Evolutionary conservation across 208 protist species (phyloP).

Genomic region (Strigomonas galati): DNA sequence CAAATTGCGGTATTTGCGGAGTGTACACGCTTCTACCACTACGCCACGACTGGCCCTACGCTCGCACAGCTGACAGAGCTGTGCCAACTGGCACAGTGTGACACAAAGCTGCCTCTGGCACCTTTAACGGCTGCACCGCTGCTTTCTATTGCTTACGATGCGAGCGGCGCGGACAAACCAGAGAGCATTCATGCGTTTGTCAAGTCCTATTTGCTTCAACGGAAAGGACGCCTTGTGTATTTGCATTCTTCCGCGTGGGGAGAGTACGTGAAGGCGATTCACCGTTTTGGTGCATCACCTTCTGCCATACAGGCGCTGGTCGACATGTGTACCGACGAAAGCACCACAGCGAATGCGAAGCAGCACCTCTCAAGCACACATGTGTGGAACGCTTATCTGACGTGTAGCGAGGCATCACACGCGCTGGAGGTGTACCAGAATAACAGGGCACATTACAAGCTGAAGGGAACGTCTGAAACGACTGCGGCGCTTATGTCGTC

Average conservation of each 20-base stretch:
- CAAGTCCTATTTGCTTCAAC: background rate
- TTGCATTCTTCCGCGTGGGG: constrained; percentile 66
- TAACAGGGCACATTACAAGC: constrained; percentile 42
- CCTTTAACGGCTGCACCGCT: constrained; percentile 31
- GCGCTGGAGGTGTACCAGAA: constrained; percentile 52
- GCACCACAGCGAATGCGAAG: constrained; percentile 36
- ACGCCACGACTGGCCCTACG: background rate
- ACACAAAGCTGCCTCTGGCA: background rate
- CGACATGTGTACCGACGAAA: constrained; percentile 54
- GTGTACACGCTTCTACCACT: background rate
- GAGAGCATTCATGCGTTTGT: background rate
- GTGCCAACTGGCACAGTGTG: background rate
- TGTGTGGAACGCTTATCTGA: constrained; percentile 73
- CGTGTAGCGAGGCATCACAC: constrained; percentile 34
- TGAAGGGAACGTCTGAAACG: constrained; percentile 44
- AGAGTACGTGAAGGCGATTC: constrained; percentile 47
- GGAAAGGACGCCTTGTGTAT: constrained; percentile 20
- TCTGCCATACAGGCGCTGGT: constrained; percentile 36
- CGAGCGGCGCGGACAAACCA: background rate
- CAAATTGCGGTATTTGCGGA: background rate
- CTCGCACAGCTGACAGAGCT: background rate
- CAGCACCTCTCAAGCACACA: constrained; percentile 40
- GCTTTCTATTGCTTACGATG: constrained; percentile 18
- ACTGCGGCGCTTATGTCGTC: constrained; percentile 61
- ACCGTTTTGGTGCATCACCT: constrained; percentile 49